Evolutionary conservation across 441 rosid genomes (phyloP).

Genomic region (Jatropha podagrica): DNA sequence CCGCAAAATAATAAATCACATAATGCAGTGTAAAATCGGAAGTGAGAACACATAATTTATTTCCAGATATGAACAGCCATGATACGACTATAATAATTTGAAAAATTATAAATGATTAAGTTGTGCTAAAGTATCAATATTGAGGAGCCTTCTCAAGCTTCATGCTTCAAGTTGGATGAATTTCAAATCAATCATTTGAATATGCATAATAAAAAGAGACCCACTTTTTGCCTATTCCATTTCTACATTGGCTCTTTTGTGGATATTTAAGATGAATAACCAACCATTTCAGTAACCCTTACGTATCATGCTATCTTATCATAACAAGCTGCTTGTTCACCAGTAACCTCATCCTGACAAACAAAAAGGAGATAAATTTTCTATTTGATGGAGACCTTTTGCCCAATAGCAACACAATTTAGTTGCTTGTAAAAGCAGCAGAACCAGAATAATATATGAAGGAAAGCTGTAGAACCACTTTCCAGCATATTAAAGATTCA

Average conservation of each 20-base stretch:
- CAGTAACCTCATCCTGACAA: background rate
- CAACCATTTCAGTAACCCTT: background rate
- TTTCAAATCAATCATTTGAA: background rate
- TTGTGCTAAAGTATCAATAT: background rate
- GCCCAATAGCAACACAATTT: background rate
- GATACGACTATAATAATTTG: background rate
- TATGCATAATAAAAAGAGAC: background rate
- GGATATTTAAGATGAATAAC: background rate
- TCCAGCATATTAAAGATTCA: background rate
- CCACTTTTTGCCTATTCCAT: background rate
- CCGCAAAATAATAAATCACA: constrained; percentile 3
- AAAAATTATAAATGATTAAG: background rate
- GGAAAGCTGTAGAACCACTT: background rate
- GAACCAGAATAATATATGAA: background rate
- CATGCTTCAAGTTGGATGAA: background rate
- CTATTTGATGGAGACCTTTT: background rate
- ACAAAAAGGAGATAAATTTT: background rate
- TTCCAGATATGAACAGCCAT: background rate
- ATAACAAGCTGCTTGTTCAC: background rate
- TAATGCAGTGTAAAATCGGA: background rate
- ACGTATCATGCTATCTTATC: background rate
- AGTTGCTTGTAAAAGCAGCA: background rate
- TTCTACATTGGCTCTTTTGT: background rate
- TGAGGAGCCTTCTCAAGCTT: background rate
- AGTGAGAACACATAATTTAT: background rate